A percentile compares a stretch with the other conserved stretches of the same genome.
Conservation (phyloP, 805 yeast species). For the Candida arabinofermentans region DNA sequence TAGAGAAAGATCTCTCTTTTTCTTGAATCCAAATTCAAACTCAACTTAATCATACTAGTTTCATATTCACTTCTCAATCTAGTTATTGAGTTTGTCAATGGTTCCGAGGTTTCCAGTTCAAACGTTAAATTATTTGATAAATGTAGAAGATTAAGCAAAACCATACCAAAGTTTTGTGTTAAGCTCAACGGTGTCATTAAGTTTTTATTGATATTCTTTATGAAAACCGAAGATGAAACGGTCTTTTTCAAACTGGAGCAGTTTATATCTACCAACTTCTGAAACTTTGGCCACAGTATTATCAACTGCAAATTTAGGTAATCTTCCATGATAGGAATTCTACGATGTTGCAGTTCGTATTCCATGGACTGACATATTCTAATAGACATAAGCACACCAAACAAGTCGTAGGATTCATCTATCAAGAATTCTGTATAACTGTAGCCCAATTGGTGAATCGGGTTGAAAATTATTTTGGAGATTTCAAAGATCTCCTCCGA, state of each 20-base stretch:
- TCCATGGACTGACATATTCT: conserved; percentile 64
- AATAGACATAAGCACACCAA: conserved; percentile 74
- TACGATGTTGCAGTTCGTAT: conserved; percentile 61
- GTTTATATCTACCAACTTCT: conserved; percentile 69
- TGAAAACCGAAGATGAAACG: conserved; percentile 36
- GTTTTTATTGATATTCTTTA: conserved; percentile 26
- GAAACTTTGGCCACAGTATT: conserved; percentile 83
- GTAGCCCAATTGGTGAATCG: conserved; percentile 48
- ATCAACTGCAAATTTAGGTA: conserved; percentile 64
- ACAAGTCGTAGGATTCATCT: conserved; percentile 57
- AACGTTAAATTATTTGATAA: conserved; percentile 35
- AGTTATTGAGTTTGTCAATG: conserved; percentile 62
- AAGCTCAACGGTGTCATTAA: conserved; percentile 51
- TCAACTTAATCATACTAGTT: conserved; percentile 65
- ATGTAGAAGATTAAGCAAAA: conserved; percentile 65
- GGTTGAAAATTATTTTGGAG: conserved; percentile 47
- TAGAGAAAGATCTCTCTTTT: conserved; percentile 69
- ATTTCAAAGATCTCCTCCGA: conserved; percentile 42
- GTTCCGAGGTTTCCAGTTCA: conserved; percentile 50
- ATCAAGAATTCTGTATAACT: conserved; percentile 40
- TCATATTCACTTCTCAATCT: conserved; percentile 81
- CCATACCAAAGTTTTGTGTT: conserved; percentile 76
- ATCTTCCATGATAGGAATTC: conserved; percentile 67
- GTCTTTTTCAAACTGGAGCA: conserved; percentile 64
- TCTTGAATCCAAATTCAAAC: conserved; percentile 39